Base-by-base conservation (phyloP, 176 grass and related monocot genomes). In the Puccinellia tenuiflora region DNA sequence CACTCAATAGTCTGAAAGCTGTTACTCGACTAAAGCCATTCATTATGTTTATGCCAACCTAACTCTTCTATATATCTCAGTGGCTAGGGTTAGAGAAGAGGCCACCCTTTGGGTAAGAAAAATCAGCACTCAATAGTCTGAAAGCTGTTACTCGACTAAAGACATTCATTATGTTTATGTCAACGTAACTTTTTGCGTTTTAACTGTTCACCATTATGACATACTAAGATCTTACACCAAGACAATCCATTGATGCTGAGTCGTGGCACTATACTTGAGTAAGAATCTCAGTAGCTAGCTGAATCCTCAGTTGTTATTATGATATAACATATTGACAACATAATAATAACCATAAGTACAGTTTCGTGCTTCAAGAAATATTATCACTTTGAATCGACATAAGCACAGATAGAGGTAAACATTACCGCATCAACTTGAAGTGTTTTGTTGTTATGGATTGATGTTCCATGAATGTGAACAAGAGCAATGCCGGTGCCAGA, bases 361-460 rank as follows among this genome's bases (percentile, higher is more conserved):
- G 14, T 70, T 77, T 46, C 52, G 72, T 43, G 52, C 63, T 85
- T 81, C 31, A 70, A n/a, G 5, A 39, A 25, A 60, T 78, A 62
- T 59, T 76, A 14, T 28, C 18, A 29, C 62, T 75, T 73, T 28
- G 37, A 76, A 85, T 79, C 9, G 48, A 74, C 14, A 45, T 33
- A 86, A 67, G 56, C n/a, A 55, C 37, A 60, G 5, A 25, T 79
- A 73, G 18, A 87, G 15, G 40, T 68, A 40, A 81, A 63, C 61
- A 53, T 68, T 98, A 98, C 96, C 89, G 87, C 50, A 75, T 95
- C 89, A 85, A 96, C 93, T 95, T 98, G 96, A 88, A 95, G 54
- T 83, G 80, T 74, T 85, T 95, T 98, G 42, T 89, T 96, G 80
- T 91, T 98, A 84, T 96, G 92, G 35, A 90, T 43, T 62, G 77